Percentiles rank a stretch among this genome's conserved stretches.
These are phyloP conservation scores for Eucalyptus cloeziana DNA, from an alignment of 345 rosid genomes.

Conservation along the genomic window DNA sequence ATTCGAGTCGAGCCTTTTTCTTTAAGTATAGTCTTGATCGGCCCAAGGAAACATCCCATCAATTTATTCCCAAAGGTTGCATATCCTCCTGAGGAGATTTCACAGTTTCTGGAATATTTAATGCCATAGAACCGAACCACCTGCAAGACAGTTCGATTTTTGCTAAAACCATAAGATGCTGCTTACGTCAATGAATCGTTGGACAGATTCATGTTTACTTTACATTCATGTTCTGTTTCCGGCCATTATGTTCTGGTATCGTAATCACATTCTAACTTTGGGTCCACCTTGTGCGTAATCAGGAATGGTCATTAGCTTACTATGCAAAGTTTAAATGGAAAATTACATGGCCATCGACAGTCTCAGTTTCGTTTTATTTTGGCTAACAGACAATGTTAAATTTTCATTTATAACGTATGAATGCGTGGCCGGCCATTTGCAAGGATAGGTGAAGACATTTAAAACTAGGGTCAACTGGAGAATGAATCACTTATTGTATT, in stretches of 20 bases:
- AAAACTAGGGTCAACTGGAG: background rate
- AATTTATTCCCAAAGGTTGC: slow-evolving; percentile 21
- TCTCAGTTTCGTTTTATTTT: background rate
- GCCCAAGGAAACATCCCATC: slow-evolving; percentile 2
- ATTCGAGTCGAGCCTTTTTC: slow-evolving; percentile 1
- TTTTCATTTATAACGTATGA: background rate
- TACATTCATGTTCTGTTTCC: background rate
- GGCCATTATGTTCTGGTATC: background rate
- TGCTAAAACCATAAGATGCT: background rate
- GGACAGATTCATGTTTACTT: background rate
- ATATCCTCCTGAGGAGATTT: background rate
- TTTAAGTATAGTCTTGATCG: background rate
- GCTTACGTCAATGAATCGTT: background rate
- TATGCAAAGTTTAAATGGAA: background rate
- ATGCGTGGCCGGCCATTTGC: background rate
- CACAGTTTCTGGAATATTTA: background rate
- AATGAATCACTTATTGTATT: background rate
- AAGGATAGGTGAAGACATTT: background rate
- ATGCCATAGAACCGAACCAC: slow-evolving; percentile 13
- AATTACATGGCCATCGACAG: background rate
- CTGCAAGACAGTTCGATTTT: background rate
- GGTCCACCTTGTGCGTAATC: background rate
- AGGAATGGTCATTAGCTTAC: background rate
- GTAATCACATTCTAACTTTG: background rate
- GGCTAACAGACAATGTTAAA: background rate